Conservation (phyloP, 805 yeast genomes). For the Ogataea trehalophila region DNA sequence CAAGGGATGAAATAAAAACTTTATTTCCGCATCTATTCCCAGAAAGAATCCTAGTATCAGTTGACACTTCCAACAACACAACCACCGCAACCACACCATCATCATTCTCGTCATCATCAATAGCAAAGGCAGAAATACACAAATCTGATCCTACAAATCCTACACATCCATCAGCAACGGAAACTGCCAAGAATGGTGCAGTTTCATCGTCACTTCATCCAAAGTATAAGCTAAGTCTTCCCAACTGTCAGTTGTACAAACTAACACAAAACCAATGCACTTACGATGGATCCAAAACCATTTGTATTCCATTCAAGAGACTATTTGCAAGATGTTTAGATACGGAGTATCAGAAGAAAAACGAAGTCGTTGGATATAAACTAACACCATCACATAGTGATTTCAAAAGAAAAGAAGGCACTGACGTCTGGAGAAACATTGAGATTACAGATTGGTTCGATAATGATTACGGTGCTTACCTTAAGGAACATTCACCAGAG, state of each 20-base stretch:
- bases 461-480: conserved; percentile 23
- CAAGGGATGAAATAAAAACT: conserved; percentile 31
- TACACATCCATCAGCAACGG: too few species aligned
- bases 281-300: conserved; percentile 36
- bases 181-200: too few species aligned
- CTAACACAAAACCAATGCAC: conserved; percentile 46
- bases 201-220: background rate
- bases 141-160: too few species aligned
- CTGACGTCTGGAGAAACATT: conserved; percentile 23
- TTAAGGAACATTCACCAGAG: background rate
- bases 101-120: too few species aligned
- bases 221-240: conserved; percentile 4
- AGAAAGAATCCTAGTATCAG: conserved; percentile 11
- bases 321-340: conserved; percentile 40
- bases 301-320: conserved; percentile 46
- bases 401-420: conserved; percentile 3
- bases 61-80: background rate
- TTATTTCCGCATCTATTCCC: conserved; percentile 24
- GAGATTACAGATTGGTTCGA: conserved; percentile 37
- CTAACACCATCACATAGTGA: conserved; percentile 22
- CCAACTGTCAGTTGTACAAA: conserved; percentile 30
- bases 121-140: too few species aligned
- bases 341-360: conserved; percentile 14
- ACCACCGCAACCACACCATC: too few species aligned
- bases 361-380: conserved; percentile 27